Base-by-base conservation (phyloP, 2,329 filamentous ascomycete genomes). In the Berkeleyomyces basicola region DNA sequence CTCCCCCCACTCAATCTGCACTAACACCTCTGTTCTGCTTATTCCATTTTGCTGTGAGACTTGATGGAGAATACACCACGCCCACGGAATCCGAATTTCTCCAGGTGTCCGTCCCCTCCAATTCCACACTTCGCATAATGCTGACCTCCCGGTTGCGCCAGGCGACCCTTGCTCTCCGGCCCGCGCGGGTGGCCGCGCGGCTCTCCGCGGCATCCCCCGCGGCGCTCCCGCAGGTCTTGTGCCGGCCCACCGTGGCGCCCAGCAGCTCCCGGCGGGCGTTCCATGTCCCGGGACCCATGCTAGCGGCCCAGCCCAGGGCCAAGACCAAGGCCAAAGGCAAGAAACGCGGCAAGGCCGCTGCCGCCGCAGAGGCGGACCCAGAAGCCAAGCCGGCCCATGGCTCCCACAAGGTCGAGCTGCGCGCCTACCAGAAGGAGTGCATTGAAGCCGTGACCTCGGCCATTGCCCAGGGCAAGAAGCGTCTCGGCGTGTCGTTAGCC, bases 391-490 rank as follows among this genome's bases (percentile, higher is more conserved):
- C 23, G 23, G 23, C 5, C 9, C 42, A 44, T 11, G 42, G 42
- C 42, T 44, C 42, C 42, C 42, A 44, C 43, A 16, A 59, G n/a
- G 63, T 92, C 61, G 79, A 79, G 63, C 82, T 95, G 49, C 86
- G 90, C 67, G 78, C 87, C 68, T 96, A 96, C 70, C 91, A 96
- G 71, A 85, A 93, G 76, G 90, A 96, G 78, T 95, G 89, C 70
- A 95, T 96, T 65, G 82, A 88, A 69, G 84, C 90, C 0, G 87
- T 96, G 2, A 74, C 95, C 1, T 74, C 78, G 1, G 83, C 90
- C 62, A 71, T 95, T 0, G 72, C 80, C 2, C 74, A 81, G 42
- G 90, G 90, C 0, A 83, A 91, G 67, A 90, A 88, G 69, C 81
- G 91, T 5, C 75, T 96, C 1, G 90, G 90, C 0, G 81, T 96